These are phyloP conservation scores for Aegilops umbellulata DNA, from an alignment of 176 grass and related monocot species.

Conservation along the genomic window DNA sequence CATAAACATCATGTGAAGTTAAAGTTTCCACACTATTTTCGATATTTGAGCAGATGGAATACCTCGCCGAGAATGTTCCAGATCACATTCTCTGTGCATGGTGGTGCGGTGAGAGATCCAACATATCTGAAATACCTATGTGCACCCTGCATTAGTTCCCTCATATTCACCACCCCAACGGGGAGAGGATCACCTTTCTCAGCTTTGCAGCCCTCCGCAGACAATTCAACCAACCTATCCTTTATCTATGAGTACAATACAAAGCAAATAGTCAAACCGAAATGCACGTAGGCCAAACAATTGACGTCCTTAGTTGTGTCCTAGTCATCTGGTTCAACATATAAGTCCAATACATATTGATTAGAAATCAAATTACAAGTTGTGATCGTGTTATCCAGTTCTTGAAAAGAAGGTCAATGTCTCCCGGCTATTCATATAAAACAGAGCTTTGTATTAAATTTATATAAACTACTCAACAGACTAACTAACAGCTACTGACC, in stretches of 20 bases:
- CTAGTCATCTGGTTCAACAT: not conserved
- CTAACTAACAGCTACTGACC: not conserved
- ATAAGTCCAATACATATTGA: not conserved
- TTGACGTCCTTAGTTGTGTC: not conserved
- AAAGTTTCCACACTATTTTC: not conserved
- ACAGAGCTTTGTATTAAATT: not conserved
- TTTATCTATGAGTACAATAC: slow-evolving; percentile 48
- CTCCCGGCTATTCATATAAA: not conserved
- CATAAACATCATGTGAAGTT: not conserved
- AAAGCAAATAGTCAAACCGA: not conserved
- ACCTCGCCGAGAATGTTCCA: slow-evolving; percentile 80
- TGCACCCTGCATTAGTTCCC: slow-evolving; percentile 27
- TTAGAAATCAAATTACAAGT: not conserved
- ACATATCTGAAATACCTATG: slow-evolving; percentile 64
- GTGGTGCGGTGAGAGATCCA: slow-evolving; percentile 67
- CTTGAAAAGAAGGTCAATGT: not conserved
- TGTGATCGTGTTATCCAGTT: slow-evolving; percentile 11
- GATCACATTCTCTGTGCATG: slow-evolving; percentile 86
- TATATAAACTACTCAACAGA: not conserved
- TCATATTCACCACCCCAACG: slow-evolving; percentile 41
- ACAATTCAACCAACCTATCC: slow-evolving; percentile 41
- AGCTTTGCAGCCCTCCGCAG: slow-evolving; percentile 31
- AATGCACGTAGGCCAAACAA: not conserved
- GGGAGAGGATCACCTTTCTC: slow-evolving; percentile 46
- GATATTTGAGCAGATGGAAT: not conserved